Evolutionary conservation across 768 basidiomycete genomes (phyloP).

Genomic region (Boletus speciosus): DNA sequence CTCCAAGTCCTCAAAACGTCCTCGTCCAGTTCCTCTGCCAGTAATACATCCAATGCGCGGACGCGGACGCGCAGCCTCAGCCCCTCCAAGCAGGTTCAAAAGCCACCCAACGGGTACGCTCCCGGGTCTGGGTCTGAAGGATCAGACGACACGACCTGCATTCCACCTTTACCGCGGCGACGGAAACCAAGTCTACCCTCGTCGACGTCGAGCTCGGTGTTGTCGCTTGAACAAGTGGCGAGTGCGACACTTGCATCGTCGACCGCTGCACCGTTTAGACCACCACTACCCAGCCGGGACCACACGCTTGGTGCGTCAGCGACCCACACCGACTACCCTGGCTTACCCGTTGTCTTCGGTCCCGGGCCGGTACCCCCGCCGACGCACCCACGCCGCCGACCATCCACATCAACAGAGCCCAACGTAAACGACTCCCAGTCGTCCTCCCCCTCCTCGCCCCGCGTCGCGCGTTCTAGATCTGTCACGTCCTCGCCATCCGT

Average conservation of each 20-base stretch:
- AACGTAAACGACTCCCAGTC: slow-evolving; percentile 23
- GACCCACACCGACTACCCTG: neutral
- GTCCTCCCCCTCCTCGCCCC: slow-evolving; percentile 30
- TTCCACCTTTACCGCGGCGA: slow-evolving; percentile 37
- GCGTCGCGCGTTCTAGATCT: slow-evolving; percentile 53
- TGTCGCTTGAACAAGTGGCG: slow-evolving; percentile 43
- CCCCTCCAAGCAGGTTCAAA: slow-evolving; percentile 23
- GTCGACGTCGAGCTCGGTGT: slow-evolving; percentile 31
- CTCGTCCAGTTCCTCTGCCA: slow-evolving; percentile 27
- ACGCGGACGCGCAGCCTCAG: slow-evolving; percentile 32
- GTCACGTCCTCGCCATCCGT: slow-evolving; percentile 38
- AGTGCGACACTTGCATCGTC: slow-evolving; percentile 31
- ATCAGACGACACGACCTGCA: slow-evolving; percentile 21
- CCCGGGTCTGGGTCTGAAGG: slow-evolving; percentile 3
- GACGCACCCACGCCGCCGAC: slow-evolving; percentile 53
- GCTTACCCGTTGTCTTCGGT: slow-evolving; percentile 1
- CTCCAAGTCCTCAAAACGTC: slow-evolving; percentile 71
- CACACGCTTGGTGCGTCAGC: slow-evolving; percentile 6
- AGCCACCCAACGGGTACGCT: neutral
- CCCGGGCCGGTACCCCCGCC: slow-evolving; percentile 43
- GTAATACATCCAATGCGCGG: slow-evolving; percentile 8
- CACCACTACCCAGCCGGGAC: slow-evolving; percentile 23
- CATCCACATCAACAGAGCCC: slow-evolving; percentile 21
- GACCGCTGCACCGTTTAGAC: slow-evolving; percentile 14
- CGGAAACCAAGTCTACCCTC: slow-evolving; percentile 34